Evolutionary conservation across 2,329 filamentous ascomycete genomes (phyloP), one percentile per base, ranked within the genome.

Genomic region (Triangularia verruculosa): DNA sequence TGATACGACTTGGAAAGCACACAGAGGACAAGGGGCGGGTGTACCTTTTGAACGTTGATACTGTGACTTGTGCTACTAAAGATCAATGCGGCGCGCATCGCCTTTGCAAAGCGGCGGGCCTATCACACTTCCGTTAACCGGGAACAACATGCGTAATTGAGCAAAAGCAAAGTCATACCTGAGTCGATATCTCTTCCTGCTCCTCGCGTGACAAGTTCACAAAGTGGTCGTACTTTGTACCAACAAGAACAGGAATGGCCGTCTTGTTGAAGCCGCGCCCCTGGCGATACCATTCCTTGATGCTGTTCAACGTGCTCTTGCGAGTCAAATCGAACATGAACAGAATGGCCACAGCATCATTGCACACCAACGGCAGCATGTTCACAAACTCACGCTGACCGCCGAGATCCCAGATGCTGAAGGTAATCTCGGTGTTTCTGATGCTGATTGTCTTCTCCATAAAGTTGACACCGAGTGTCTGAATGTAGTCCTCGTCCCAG

Each of bases 381-480:
- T 99, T 99, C 78, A 99, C 95, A 74, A 99, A 99, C 79, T 99
- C 95, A 74, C 95, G 89, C 81, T 99, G 95, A 69, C 95, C 95
- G 71, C 95, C 95, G 61, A 99, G 80, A 82, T 99, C 95, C 95
- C 95, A 99, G 75, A 99, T 99, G 66, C 93, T 97, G 79, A 99
- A 99, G 52, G 95, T 99, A 77, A 99, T 99, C 79, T 99, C 95
- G 15, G 95, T 99, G 79, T 99, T 99, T 67, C 95, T 91, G 78
- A 99, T 99, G 67, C 92, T 96, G 75, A 99, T 99, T 34, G 95
- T 99, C 84, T 99, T 99, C 78, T 99, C 95, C 95, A 99, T 99
- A 79, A 99, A 99, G 78, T 99, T 99, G 78, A 99, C 95, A 70
- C 95, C 95, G 53, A 99, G 81, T 22, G 95, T 99, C 79, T 99